These are phyloP conservation scores for Batrachochytrium dendrobatidis DNA, from an alignment of 371 early-diverging fungal species.

Conservation along the genomic window DNA sequence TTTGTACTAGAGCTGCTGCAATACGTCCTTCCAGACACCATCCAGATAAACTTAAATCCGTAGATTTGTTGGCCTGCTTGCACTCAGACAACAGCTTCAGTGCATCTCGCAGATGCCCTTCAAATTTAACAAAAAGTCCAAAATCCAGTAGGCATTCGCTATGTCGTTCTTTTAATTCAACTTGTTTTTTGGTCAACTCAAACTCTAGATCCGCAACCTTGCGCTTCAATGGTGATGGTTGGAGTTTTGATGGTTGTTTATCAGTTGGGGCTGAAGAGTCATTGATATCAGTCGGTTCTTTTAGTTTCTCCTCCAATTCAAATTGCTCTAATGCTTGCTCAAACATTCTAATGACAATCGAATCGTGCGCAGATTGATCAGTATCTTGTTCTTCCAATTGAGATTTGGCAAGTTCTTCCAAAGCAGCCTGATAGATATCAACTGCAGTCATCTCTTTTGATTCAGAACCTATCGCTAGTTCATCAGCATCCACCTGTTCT, in stretches of 20 bases:
- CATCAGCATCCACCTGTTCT: too few relatives aligned
- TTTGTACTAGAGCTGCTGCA: not conserved
- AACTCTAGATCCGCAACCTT: not conserved
- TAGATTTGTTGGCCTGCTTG: not conserved
- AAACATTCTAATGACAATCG: not conserved
- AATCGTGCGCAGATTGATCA: not conserved
- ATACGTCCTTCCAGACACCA: not conserved
- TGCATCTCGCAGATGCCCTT: not conserved
- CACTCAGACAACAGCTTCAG: not conserved
- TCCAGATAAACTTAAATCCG: not conserved
- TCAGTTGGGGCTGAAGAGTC: too few relatives aligned
- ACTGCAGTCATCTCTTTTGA: not conserved
- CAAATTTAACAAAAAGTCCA: not conserved
- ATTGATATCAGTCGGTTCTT: too few relatives aligned
- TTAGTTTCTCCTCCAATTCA: not conserved
- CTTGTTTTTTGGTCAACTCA: not conserved
- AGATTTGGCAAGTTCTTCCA: not conserved
- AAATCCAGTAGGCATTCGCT: not conserved
- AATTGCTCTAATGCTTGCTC: not conserved
- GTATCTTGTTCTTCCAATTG: not conserved
- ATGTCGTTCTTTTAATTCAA: not conserved
- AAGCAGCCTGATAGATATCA: not conserved
- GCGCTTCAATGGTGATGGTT: too few relatives aligned
- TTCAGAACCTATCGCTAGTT: too few relatives aligned
- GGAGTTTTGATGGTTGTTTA: too few relatives aligned